Conservation (phyloP, 139 green algal genomes). For the Chlamydomonas sphaeroides region DNA sequence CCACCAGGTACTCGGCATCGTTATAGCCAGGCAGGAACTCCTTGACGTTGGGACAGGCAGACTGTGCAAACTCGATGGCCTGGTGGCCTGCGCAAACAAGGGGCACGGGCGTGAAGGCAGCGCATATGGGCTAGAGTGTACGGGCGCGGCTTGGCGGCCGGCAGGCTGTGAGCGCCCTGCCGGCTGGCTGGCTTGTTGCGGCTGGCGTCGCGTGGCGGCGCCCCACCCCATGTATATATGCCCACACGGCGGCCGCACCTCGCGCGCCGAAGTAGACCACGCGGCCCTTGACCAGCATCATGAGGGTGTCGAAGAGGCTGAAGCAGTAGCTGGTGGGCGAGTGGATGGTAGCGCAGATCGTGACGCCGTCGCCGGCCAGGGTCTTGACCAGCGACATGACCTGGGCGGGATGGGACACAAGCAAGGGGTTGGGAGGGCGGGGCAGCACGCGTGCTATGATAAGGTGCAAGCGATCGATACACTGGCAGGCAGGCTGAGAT, state of each 20-base stretch:
- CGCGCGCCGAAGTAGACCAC: constrained; percentile 64
- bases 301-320: constrained; percentile 76
- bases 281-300: constrained; percentile 62
- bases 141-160: too few relatives aligned
- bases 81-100: background rate
- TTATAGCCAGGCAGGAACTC: constrained; percentile 51
- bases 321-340: constrained; percentile 79
- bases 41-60: constrained; percentile 39
- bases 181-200: too few relatives aligned
- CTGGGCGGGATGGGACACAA: too few relatives aligned
- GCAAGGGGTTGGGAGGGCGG: too few relatives aligned
- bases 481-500: too few relatives aligned
- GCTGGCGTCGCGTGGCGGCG: too few relatives aligned
- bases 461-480: too few relatives aligned
- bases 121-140: too few relatives aligned
- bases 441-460: too few relatives aligned
- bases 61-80: constrained; percentile 32
- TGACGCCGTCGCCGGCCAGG: constrained; percentile 56
- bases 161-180: too few relatives aligned
- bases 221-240: too few relatives aligned
- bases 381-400: constrained; percentile 65
- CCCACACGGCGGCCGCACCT: background rate
- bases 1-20: constrained; percentile 68
- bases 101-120: too few relatives aligned
- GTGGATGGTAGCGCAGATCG: constrained; percentile 83